Base-by-base conservation (phyloP, 2,329 filamentous ascomycete species). In the Mycosphaerella sp. region DNA sequence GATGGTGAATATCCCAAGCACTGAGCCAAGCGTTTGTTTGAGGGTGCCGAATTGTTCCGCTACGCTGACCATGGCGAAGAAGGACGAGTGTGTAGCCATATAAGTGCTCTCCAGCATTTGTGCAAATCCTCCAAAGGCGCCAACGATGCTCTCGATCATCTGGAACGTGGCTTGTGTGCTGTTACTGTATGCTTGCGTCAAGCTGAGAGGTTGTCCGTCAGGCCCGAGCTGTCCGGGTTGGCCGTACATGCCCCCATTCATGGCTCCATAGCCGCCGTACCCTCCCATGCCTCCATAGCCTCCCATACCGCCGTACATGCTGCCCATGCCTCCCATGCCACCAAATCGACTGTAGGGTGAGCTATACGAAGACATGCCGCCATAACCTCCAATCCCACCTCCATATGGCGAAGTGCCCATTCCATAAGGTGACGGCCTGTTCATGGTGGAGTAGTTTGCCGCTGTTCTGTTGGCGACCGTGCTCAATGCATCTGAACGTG, bases 101-200 rank as follows among this genome's bases (percentile, higher is more conserved):
- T 96, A 98, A 9, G 93, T 97, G 75, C 93, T 97, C 73, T 98
- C 93, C 25, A 98, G 79, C 93, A 98, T 98, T 75, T 98, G 93
- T 10, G 94, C 89, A 67, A 98, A 97, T 0, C 94, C 93, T 16
- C 90, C 90, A 75, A 98, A 98, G 2, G 93, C 90, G 18, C 89
- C 88, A 12, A 98, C 93, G 52, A 98, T 87, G 62, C 90, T 93
- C 73, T 98, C 93, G 45, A 98, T 89, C 79, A 98, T 89, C 75
- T 97, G 93, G 67, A 98, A 98, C 0, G 93, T 98, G 9, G 91
- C 88, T 63, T 93, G 87, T 0, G 94, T 98, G 74, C 87, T 93
- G 70, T 95, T 90, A 67, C 84, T 88, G 76, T 97, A 96, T 47
- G 87, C 86, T 67, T 94, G 87, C n/a, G 91, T 96, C 68, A 98